Evolutionary conservation across 768 basidiomycete species (phyloP).

Genomic region (Pisolithus tinctorius): DNA sequence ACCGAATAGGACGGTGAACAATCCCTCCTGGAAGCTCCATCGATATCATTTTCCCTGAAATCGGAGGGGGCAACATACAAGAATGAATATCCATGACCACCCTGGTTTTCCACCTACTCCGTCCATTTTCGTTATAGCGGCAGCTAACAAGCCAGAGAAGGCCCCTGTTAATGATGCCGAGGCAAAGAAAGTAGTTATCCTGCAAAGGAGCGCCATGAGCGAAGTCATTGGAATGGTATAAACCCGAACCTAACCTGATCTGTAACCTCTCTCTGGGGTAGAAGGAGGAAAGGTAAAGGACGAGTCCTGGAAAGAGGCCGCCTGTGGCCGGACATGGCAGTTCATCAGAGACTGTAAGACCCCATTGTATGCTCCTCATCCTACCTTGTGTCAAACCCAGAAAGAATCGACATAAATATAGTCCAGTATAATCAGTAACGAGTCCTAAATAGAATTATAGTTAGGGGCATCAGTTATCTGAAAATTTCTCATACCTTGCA

Average conservation of each 20-base stretch:
- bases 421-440: slow-evolving; percentile 44
- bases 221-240: neutral
- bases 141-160: slow-evolving; percentile 59
- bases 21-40: slow-evolving; percentile 38
- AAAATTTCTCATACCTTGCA: neutral
- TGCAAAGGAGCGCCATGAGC: slow-evolving; percentile 8
- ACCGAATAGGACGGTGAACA: slow-evolving; percentile 58
- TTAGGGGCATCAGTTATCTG: neutral
- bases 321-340: slow-evolving; percentile 25
- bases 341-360: neutral
- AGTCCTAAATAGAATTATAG: slow-evolving; percentile 27
- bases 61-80: slow-evolving; percentile 23
- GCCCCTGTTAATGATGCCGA: slow-evolving; percentile 50
- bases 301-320: slow-evolving; percentile 52
- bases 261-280: slow-evolving; percentile 28
- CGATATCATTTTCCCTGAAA: neutral
- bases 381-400: slow-evolving; percentile 55
- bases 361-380: neutral
- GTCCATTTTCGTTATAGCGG: slow-evolving; percentile 53
- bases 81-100: slow-evolving; percentile 59
- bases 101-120: slow-evolving; percentile 44
- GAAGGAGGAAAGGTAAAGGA: slow-evolving; percentile 50
- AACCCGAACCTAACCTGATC: slow-evolving; percentile 8
- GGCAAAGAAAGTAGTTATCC: slow-evolving; percentile 34
- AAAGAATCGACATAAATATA: slow-evolving; percentile 43